Base-by-base conservation (phyloP, 805 yeast genomes). In the Saturnispora saitoi region DNA sequence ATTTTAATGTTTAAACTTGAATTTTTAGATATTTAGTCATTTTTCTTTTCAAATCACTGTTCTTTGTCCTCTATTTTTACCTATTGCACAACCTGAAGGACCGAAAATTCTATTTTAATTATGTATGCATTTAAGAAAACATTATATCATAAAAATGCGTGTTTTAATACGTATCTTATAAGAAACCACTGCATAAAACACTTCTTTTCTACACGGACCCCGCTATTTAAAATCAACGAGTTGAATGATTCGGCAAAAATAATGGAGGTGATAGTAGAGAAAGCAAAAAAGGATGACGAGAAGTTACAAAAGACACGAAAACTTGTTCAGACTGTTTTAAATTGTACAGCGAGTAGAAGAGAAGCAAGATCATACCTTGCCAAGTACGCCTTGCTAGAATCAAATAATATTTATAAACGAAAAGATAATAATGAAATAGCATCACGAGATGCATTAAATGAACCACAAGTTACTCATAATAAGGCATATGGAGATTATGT, bases 331-430 rank as follows among this genome's bases (percentile, higher is more conserved):
- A 81, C 96, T 1, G 89, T 91, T 22, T 70, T 91, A 50, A 83
- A 83, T 58, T 82, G 96, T 1, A 86, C 97, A 4, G 95, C 97
- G 5, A 91, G 98, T 1, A 90, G 88, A 62, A 72, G 99, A 51
- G 98, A 91, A 60, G 95, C 96, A 4, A 75, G 78, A 53, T 84
- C 83, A 54, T 91, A 90, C 60, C 67, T 91, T 42, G 70, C 77
- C 32, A 86, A 83, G 59, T 91, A 90, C 60, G 75, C 78, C 42
- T 64, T 72, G n/a, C 57, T 68, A 30, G 59, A 63, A 32, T 63
- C 62, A 30, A 62, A 64, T 39, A 56, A 61, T 47, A 63, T 63
- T n/a, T 66, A 66, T 44, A 57, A 56, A 26, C 40, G 29, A n/a
- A 14, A 24, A 7, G n/a, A 36, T n/a, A 14, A 26, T 3, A 20